Conservation (phyloP, 1,139 yeast species). For the Williopsis jadinii region DNA sequence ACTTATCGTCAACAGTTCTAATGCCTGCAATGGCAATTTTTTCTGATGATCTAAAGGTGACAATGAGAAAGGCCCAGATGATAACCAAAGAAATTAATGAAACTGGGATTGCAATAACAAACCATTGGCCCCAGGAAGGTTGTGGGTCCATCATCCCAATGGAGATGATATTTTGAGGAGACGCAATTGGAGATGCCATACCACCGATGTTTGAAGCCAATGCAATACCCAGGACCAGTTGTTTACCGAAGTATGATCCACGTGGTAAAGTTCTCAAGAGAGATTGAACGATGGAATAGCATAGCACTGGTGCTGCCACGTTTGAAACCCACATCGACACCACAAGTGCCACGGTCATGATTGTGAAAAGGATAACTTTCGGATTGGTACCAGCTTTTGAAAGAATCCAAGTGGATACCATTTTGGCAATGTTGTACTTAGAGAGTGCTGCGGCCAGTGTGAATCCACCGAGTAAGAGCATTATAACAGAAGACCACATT, state of each 20-base stretch:
- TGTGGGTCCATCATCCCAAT: slow-evolving; percentile 80
- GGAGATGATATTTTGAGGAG: slow-evolving; percentile 92
- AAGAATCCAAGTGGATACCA: slow-evolving; percentile 72
- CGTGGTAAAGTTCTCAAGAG: slow-evolving; percentile 75
- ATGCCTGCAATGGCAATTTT: slow-evolving; percentile 41
- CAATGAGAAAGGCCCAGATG: slow-evolving; percentile 64
- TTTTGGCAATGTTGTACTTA: slow-evolving; percentile 81
- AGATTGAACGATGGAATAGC: slow-evolving; percentile 87
- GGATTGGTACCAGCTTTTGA: slow-evolving; percentile 86
- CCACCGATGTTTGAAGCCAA: slow-evolving; percentile 91
- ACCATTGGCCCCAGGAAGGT: slow-evolving; percentile 96
- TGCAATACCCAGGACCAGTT: slow-evolving; percentile 84
- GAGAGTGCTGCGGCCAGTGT: slow-evolving; percentile 91
- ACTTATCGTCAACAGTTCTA: slow-evolving; percentile 55
- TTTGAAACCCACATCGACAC: slow-evolving; percentile 94
- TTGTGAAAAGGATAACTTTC: slow-evolving; percentile 60
- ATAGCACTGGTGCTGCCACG: slow-evolving; percentile 92
- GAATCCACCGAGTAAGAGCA: slow-evolving; percentile 86
- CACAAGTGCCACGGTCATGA: slow-evolving; percentile 80
- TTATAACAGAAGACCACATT: slow-evolving; percentile 94
- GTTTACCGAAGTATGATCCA: slow-evolving; percentile 70
- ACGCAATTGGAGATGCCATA: slow-evolving; percentile 93
- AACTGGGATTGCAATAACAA: slow-evolving; percentile 78
- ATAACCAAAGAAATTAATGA: slow-evolving; percentile 51
- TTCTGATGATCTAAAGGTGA: slow-evolving; percentile 59